Evolutionary conservation across 305 asterid species (phyloP), one percentile per base, ranked within the genome.

Genomic region (Lippia alba): DNA sequence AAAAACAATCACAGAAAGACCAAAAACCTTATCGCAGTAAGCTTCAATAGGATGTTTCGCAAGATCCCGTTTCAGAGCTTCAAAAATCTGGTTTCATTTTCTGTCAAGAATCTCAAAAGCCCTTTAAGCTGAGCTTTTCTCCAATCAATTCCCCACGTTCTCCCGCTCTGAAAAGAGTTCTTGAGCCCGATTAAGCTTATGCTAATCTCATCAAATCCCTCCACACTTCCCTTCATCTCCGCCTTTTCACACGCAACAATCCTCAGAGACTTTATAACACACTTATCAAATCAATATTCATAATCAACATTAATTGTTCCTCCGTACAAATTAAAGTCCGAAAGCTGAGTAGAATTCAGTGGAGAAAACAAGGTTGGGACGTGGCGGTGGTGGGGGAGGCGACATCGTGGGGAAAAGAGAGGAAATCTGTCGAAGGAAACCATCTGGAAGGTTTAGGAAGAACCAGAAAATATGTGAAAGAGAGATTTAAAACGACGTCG

Each of bases 1-100:
- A 3, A 34, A 3, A 12, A 41, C 3, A 32, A 18, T n/a, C 18
- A 33, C n/a, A n/a, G n/a, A 20, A 34, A 34, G 4, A 24, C 12
- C 45, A 12, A 12, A 40, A 55, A 89, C 99, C 90, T 94, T 97
- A 74, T 94, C 99, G 12, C 97, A 90, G 61, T 84, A 94, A 76
- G 87, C 79, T 85, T 94, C 99, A 71, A 86, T 91, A 0, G 92
- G 87, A 65, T 89, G 96, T 72, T 94, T 94, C 16, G 96, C 94
- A n/a, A 94, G 94, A 86, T 91, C 99, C 61, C 74, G 87, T 12
- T 68, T 44, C 17, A 94, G 87, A n/a, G 96, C 97, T 56, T 88
- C 87, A 30, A 86, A 84, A 24, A 91, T 83, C 33, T 67, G 19
- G 79, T 79, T 72, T 91, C 95, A 4, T 94, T 89, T 61, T 94